Conservation (phyloP, 2,329 filamentous ascomycete species). For the Cephalotrichum gorgonifer region DNA sequence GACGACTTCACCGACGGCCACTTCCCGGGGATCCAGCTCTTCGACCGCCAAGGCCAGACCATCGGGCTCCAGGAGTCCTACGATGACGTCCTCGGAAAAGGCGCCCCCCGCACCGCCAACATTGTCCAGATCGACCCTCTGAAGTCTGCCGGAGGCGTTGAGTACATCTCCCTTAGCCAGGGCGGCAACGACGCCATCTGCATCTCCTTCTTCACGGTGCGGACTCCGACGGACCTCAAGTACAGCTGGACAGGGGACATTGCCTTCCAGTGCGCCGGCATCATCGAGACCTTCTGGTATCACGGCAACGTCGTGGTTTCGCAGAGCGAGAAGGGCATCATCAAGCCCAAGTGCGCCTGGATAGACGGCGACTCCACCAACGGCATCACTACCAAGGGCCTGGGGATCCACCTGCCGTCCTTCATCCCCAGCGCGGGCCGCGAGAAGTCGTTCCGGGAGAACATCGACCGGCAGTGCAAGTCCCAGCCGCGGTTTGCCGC, state of each 20-base stretch:
- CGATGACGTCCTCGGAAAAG: neutral
- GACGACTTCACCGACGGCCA: neutral
- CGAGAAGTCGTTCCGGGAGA: neutral
- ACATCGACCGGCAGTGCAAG: neutral
- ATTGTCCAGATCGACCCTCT: neutral
- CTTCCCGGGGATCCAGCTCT: neutral
- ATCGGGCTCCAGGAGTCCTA: neutral
- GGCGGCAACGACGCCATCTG: neutral
- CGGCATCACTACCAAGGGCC: neutral
- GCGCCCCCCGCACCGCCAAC: neutral
- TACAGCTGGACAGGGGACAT: neutral
- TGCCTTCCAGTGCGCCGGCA: neutral
- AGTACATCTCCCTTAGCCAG: neutral
- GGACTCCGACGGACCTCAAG: neutral
- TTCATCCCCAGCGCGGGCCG: neutral
- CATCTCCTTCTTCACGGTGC: neutral
- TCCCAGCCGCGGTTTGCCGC: neutral
- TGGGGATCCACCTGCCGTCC: neutral
- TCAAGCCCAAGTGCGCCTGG: neutral
- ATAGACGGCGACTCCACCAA: neutral
- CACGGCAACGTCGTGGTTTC: neutral
- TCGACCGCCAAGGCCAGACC: neutral
- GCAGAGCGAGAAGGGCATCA: neutral
- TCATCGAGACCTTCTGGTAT: neutral
- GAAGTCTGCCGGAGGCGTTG: neutral